Percentiles rank a stretch among this genome's conserved stretches.
These are phyloP conservation scores for Stellera chamaejasme DNA, from an alignment of 345 rosid genomes.

Conservation along the genomic window DNA sequence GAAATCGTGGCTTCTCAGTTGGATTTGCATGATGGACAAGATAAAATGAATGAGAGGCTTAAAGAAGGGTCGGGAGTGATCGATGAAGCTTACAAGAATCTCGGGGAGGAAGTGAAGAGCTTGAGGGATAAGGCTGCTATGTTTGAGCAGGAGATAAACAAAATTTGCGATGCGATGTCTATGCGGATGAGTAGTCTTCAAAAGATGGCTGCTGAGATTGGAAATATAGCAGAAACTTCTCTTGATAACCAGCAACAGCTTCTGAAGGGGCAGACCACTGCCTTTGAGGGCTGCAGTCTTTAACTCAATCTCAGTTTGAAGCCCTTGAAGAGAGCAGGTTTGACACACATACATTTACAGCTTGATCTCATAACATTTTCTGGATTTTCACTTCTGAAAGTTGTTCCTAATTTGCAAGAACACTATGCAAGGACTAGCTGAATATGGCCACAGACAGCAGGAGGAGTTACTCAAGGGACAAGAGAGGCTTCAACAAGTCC, in stretches of 20 bases:
- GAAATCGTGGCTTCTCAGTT: conserved; percentile 52
- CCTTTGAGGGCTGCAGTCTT: conserved; percentile 58
- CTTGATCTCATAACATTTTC: too few relatives aligned
- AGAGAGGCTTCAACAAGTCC: conserved; percentile 55
- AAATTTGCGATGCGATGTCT: conserved; percentile 43
- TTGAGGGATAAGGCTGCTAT: conserved; percentile 43
- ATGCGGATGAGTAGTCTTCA: conserved; percentile 47
- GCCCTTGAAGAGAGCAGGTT: conserved; percentile 84
- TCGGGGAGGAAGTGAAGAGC: conserved; percentile 41
- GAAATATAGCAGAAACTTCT: conserved; percentile 42
- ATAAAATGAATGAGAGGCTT: conserved; percentile 42
- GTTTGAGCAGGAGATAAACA: conserved; percentile 49
- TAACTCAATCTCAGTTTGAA: conserved; percentile 58
- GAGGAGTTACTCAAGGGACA: conserved; percentile 59
- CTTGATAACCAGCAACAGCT: conserved; percentile 65
- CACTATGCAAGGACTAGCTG: conserved; percentile 44
- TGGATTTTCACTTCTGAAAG: too few relatives aligned
- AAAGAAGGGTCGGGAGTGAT: conserved; percentile 56
- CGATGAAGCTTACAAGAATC: conserved; percentile 32
- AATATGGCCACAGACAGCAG: conserved; percentile 56
- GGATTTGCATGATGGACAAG: conserved; percentile 47
- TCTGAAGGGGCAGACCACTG: conserved; percentile 54
- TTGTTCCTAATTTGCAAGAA: conserved; percentile 27
- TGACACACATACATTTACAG: not conserved
- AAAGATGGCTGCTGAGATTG: conserved; percentile 52